phyloP scores from a whole-genome alignment of 805 yeast genomes.

The Schizosaccharomyces japonicus region DNA sequence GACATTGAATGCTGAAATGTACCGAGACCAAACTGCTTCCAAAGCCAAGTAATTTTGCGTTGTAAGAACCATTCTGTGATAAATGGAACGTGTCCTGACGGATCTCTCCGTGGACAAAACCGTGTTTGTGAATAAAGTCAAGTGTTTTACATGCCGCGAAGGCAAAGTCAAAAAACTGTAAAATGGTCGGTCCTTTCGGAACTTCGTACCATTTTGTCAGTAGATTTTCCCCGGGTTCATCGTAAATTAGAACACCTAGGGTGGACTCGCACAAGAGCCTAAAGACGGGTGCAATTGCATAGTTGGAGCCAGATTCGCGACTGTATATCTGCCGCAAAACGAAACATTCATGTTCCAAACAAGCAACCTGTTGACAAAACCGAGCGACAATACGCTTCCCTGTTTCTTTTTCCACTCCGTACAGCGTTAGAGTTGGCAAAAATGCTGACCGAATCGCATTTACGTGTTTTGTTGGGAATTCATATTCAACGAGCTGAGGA shows the following conservation, averaged over 20 bases:
- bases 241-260: neutral
- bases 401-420: neutral
- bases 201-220: neutral
- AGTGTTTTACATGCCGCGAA: conserved; percentile 10
- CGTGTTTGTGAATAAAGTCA: conserved; percentile 10
- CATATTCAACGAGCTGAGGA: neutral
- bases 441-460: neutral
- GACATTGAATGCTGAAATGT: conserved; percentile 2
- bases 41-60: conserved; percentile 9
- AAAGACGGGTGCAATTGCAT: neutral
- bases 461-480: neutral
- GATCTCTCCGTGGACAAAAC: conserved; percentile 11
- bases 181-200: neutral
- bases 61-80: conserved; percentile 6
- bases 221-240: neutral
- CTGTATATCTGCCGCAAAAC: neutral
- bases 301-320: neutral
- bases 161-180: conserved; percentile 11
- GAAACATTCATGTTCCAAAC: neutral
- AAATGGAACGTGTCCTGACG: conserved; percentile 10
- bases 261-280: neutral
- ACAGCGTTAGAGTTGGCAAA: neutral
- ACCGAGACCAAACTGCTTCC: conserved; percentile 8
- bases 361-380: neutral
- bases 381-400: neutral